These are phyloP conservation scores for Bisporella sp. DNA, from an alignment of 2,329 filamentous ascomycete species.

Conservation along the genomic window DNA sequence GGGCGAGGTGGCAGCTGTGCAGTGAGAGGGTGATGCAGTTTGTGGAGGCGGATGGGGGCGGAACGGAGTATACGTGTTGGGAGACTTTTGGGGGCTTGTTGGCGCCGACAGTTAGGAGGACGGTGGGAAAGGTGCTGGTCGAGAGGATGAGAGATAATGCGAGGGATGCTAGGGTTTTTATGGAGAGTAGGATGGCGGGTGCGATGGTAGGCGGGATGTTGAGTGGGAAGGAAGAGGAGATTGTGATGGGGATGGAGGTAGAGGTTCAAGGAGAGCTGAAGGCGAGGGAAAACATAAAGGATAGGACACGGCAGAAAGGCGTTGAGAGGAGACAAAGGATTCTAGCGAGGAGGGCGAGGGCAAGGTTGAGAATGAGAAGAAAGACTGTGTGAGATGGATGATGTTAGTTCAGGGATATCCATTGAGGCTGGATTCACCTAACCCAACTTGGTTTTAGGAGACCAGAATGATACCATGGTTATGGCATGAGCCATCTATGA, in stretches of 20 bases:
- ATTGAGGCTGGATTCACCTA: too few relatives aligned
- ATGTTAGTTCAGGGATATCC: too few relatives aligned
- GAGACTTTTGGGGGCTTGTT: slow-evolving; percentile 39
- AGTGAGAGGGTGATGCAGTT: slow-evolving; percentile 39
- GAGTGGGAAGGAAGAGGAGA: background rate
- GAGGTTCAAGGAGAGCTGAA: background rate
- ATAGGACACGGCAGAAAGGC: background rate
- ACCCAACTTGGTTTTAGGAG: too few relatives aligned
- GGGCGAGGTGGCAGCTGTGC: slow-evolving; percentile 27
- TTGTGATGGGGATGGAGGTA: background rate
- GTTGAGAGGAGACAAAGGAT: background rate
- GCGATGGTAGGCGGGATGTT: background rate
- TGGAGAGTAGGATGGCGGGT: slow-evolving; percentile 4
- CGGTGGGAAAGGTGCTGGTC: slow-evolving; percentile 27
- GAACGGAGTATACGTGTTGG: slow-evolving; percentile 35
- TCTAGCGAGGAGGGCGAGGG: background rate
- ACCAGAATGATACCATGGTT: too few relatives aligned
- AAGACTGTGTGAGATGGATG: background rate
- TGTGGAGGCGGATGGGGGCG: slow-evolving; percentile 29
- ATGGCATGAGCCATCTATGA: too few relatives aligned
- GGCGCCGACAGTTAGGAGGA: slow-evolving; percentile 28
- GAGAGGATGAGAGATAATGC: slow-evolving; percentile 33
- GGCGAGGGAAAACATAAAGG: background rate
- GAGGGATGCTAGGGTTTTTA: slow-evolving; percentile 31
- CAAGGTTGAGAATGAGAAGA: background rate